Evolutionary conservation across 306 rosid species (phyloP), one percentile per base, ranked within the genome.

Genomic region (Trifolium fragiferum): DNA sequence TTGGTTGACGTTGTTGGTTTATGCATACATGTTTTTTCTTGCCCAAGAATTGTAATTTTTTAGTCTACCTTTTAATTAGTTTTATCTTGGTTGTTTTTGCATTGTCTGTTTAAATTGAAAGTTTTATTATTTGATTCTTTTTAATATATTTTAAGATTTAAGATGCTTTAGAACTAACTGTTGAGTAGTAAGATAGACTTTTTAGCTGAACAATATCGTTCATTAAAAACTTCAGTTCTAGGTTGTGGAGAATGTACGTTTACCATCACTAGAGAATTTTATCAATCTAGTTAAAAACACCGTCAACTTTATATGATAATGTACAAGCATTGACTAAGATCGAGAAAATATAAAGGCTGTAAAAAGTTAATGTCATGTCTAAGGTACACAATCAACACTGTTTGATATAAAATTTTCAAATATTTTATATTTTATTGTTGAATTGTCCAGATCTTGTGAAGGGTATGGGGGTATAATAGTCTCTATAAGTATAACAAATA

Each of bases 1-100:
- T 35, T 62, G 62, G 72, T 77, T 66, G 75, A 15, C 55, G 63
- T 57, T 62, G 38, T 51, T 75, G 62, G 61, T 79, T 71, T 60
- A 58, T 49, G 74, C 7, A 38, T 40, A 15, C 47, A 40, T 27
- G 47, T 67, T 72, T 78, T 57, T 43, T 76, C 59, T 37, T 67
- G 79, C 64, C 41, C 49, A 14, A 13, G 41, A 72, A 59, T 16
- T 41, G 46, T 65, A 41, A 64, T 59, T 57, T 15, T 65, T 37
- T 54, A 70, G 58, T 16, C 73, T 30, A 41, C 47, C 40, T 59
- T 47, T 68, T 30, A 66, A 32, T 70, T 38, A 19, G 41, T 27
- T 27, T 55, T 68, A 43, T 32, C 64, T 40, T 41, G 46, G 41
- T 59, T 73, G 13, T 30, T 61, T 40, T 81, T 33, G 46, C 1